phyloP scores from a whole-genome alignment of 2,329 filamentous ascomycete species.

The Lecanicillium sp. region DNA sequence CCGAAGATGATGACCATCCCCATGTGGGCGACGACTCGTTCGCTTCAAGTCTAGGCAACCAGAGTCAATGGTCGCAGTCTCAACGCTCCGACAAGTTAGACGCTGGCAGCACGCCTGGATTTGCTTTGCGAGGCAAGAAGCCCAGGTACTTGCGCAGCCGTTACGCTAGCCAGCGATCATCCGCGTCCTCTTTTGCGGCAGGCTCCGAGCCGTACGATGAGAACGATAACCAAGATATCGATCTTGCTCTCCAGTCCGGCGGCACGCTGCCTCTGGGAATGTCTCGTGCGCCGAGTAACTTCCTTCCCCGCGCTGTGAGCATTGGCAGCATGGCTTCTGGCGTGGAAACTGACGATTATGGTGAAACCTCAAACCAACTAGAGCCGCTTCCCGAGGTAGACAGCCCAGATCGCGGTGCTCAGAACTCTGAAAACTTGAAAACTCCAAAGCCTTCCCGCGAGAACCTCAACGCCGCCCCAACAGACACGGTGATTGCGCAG shows the following conservation, averaged over 20 bases:
- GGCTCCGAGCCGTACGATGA: constrained; percentile 47
- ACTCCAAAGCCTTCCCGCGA: constrained; percentile 61
- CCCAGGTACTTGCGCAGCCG: constrained; percentile 52
- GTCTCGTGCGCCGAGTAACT: constrained; percentile 42
- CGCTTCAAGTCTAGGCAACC: constrained; percentile 19
- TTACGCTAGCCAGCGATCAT: constrained; percentile 50
- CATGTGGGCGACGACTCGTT: constrained; percentile 22
- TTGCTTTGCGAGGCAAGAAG: constrained; percentile 36
- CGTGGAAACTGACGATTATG: constrained; percentile 49
- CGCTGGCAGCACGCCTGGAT: constrained; percentile 37
- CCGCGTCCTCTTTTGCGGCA: constrained; percentile 49
- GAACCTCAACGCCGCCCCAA: constrained; percentile 53
- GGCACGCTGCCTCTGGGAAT: constrained; percentile 56
- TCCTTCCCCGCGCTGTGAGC: constrained; percentile 69
- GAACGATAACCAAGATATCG: constrained; percentile 63
- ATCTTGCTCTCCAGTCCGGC: constrained; percentile 76
- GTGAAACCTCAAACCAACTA: constrained; percentile 38
- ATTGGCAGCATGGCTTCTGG: constrained; percentile 79
- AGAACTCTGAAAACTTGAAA: constrained; percentile 42
- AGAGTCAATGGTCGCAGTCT: constrained; percentile 19
- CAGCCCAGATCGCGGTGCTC: constrained; percentile 25
- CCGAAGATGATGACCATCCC: constrained; percentile 16
- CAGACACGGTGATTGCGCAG: constrained; percentile 80
- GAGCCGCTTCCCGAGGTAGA: constrained; percentile 43
- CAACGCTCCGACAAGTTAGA: constrained; percentile 27